Base-by-base conservation (phyloP, 2,329 filamentous ascomycete genomes). In the Exophiala sp. region DNA sequence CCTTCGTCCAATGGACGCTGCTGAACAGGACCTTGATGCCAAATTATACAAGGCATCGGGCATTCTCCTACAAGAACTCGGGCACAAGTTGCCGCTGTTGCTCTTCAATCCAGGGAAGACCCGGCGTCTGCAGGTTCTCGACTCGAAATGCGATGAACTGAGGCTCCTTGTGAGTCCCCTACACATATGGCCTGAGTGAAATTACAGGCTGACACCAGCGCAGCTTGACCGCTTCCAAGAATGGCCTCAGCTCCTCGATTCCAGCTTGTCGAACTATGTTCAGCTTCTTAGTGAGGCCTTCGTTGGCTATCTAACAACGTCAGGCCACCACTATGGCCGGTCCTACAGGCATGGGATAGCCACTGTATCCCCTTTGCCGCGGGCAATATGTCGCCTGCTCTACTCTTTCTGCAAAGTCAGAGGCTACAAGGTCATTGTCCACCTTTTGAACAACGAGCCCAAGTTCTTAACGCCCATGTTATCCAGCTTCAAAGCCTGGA, bases 321-420 rank as follows among this genome's bases (percentile, higher is more conserved):
- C 62, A 59, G 21, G 44, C 62, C 40, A 48, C 19, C 50, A 47
- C 30, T 57, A 57, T 50, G 35, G 29, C 10, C 41, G 35, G 10
- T 57, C 63, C 45, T 63, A 30, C 60, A 67, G 43, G 2, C 70
- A 37, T 61, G 66, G 65, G 53, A 59, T 64, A 62, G 68, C 49
- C 64, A 73, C 47, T 19, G 55, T 61, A 16, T 67, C 63, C 40
- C 76, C 82, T 1, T 69, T 88, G 0, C 78, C 83, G 19, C 76
- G 78, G 53, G 89, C 88, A 3, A 82, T 95, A 48, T 88, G 85
- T 65, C 80, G 78, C 55, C 74, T 97, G 1, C 68, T 98, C 29
- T 97, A 97, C 65, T 85, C 84, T 0, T 85, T 98, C 53, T 96
- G 89, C 75, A 98, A 98, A 69, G 85, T 97, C 43, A 81, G 93